Evolutionary conservation across 495 filamentous ascomycete species (phyloP).

Genomic region (Physcia stellaris): DNA sequence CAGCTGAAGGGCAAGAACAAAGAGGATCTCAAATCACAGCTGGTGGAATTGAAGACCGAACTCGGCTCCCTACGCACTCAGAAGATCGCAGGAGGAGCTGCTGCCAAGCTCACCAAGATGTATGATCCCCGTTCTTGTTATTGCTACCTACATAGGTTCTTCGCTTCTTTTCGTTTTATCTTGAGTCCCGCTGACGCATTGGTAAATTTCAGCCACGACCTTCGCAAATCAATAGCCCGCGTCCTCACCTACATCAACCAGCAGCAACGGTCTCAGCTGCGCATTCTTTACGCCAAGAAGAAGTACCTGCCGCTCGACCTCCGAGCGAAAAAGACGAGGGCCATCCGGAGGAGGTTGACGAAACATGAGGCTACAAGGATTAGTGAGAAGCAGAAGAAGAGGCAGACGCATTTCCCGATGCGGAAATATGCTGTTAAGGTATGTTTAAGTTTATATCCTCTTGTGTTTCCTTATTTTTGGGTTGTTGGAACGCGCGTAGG

Average conservation of each 20-base stretch:
- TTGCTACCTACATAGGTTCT: conserved; percentile 6
- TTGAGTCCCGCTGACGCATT: not conserved
- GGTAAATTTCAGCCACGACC: conserved; percentile 60
- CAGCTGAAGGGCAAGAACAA: conserved; percentile 98
- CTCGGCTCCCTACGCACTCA: conserved; percentile 85
- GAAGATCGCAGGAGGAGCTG: conserved; percentile 88
- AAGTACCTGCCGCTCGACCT: conserved; percentile 97
- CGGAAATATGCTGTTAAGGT: conserved; percentile 98
- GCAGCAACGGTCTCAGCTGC: conserved; percentile 94
- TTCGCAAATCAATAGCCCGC: conserved; percentile 98
- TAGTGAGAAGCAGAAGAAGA: conserved; percentile 90
- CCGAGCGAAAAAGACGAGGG: conserved; percentile 91
- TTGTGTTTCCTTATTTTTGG: too few species aligned
- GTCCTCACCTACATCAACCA: conserved; percentile 98
- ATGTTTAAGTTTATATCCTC: too few species aligned
- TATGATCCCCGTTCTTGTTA: conserved; percentile 36
- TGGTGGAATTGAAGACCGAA: conserved; percentile 87
- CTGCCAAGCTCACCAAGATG: conserved; percentile 95
- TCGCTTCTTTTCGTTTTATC: not conserved
- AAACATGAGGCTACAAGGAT: conserved; percentile 69
- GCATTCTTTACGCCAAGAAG: conserved; percentile 99
- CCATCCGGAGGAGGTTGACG: conserved; percentile 82
- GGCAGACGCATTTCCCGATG: conserved; percentile 88
- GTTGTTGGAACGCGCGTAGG: too few species aligned
- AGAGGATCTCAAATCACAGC: conserved; percentile 88